Percentiles rank a stretch among this genome's conserved stretches.
These are phyloP conservation scores for Heterobasidion irregulare DNA, from an alignment of 1,284 basidiomycete species.

Conservation along the genomic window DNA sequence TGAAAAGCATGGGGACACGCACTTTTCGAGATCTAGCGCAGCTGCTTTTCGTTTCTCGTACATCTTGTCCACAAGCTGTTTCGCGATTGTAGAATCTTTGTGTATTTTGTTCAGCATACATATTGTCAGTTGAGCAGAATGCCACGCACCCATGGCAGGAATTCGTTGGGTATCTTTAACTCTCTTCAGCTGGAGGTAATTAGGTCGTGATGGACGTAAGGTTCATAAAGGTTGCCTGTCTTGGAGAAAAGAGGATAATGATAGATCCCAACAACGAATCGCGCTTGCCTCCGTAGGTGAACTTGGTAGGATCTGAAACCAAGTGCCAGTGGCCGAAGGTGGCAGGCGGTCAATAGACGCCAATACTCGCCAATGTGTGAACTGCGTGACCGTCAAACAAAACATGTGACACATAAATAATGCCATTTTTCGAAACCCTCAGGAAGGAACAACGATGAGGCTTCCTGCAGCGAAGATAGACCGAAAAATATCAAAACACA, in stretches of 20 bases:
- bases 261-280: neutral
- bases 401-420: neutral
- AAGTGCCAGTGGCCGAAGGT: neutral
- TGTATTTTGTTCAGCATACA: neutral
- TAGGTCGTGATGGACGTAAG: neutral
- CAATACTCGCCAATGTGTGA: neutral
- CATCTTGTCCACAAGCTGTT: constrained; percentile 79
- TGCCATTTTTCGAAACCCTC: too few species aligned
- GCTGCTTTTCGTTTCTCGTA: constrained; percentile 96
- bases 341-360: too few species aligned
- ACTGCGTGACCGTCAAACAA: neutral
- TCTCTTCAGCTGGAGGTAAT: neutral
- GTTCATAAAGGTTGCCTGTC: neutral
- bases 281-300: neutral
- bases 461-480: too few species aligned
- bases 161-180: neutral
- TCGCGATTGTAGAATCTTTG: constrained; percentile 56
- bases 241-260: neutral
- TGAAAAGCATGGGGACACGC: constrained; percentile 12
- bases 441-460: too few species aligned
- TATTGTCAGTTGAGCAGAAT: neutral
- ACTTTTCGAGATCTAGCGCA: constrained; percentile 95
- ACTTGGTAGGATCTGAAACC: neutral
- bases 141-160: neutral
- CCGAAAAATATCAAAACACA: too few species aligned